A percentile compares a stretch with the other conserved stretches of the same genome.
Evolutionary conservation across 768 basidiomycete genomes (phyloP).

Genomic region (Polyporus arcularius): DNA sequence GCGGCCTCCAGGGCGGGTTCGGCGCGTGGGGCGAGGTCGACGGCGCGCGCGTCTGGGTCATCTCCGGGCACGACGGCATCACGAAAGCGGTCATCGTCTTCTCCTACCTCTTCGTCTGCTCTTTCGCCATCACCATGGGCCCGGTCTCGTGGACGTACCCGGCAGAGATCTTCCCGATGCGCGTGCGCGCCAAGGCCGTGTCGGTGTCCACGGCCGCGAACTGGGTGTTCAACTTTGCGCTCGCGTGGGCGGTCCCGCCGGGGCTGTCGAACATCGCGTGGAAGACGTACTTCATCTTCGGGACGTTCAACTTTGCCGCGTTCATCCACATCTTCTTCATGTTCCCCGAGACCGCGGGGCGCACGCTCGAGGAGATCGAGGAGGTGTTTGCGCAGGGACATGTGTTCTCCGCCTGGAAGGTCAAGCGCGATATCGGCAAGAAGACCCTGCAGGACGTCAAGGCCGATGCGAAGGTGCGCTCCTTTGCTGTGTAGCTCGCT

Average conservation of each 20-base stretch:
- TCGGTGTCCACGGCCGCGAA: conserved; percentile 40
- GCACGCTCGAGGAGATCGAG: conserved; percentile 78
- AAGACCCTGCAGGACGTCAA: conserved; percentile 56
- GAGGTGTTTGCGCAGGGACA: conserved; percentile 74
- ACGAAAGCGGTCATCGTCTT: conserved; percentile 77
- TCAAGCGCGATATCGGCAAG: conserved; percentile 61
- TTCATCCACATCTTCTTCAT: conserved; percentile 75
- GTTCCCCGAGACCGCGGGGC: conserved; percentile 76
- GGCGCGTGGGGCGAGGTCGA: conserved; percentile 61
- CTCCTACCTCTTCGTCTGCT: conserved; percentile 77
- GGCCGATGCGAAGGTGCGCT: conserved; percentile 8
- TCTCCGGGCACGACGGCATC: conserved; percentile 50
- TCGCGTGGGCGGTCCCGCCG: conserved; percentile 77
- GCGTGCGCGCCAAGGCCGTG: conserved; percentile 64
- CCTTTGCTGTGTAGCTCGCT: not conserved
- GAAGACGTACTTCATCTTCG: conserved; percentile 80
- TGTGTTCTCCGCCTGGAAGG: conserved; percentile 69
- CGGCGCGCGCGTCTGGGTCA: conserved; percentile 54
- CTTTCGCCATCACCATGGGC: conserved; percentile 76
- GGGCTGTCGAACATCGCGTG: conserved; percentile 66
- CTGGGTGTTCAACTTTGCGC: conserved; percentile 76
- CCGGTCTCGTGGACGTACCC: conserved; percentile 63
- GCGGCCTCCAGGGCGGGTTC: conserved; percentile 68
- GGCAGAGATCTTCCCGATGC: conserved; percentile 69
- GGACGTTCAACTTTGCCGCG: conserved; percentile 67